phyloP scores from a whole-genome alignment of 2,329 filamentous ascomycete genomes.

The Phaeoacremonium minimum region DNA sequence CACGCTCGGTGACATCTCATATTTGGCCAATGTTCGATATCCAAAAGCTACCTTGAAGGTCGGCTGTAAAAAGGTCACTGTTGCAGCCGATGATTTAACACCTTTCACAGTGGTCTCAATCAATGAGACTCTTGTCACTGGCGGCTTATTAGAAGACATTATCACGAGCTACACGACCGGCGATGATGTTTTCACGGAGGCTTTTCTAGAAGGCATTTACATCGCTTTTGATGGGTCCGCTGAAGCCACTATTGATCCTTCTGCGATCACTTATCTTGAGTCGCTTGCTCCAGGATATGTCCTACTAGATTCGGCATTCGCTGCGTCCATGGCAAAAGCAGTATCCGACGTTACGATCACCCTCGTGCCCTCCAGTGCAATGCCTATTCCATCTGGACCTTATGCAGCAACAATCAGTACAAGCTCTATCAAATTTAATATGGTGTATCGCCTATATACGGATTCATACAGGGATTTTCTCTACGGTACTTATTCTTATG shows the following conservation, averaged over 20 bases:
- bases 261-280: constrained; percentile 12
- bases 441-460: constrained; percentile 16
- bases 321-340: constrained; percentile 4
- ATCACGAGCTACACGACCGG: constrained; percentile 22
- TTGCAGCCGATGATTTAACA: constrained; percentile 5
- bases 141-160: constrained; percentile 17
- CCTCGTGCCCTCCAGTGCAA: constrained; percentile 3
- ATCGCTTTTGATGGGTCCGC: constrained; percentile 18
- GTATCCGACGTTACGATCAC: constrained; percentile 6
- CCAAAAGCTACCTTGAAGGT: constrained; percentile 18
- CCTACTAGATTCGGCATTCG: constrained; percentile 12
- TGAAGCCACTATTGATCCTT: constrained; percentile 14
- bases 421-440: constrained; percentile 10
- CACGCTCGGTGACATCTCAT: constrained; percentile 26
- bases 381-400: constrained; percentile 12
- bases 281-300: constrained; percentile 9
- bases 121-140: constrained; percentile 20
- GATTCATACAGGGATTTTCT: constrained; percentile 16
- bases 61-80: constrained; percentile 4
- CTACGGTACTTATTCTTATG: constrained; percentile 16
- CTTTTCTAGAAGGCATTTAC: constrained; percentile 27
- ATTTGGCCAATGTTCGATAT: constrained; percentile 26
- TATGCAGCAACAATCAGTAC: constrained; percentile 13
- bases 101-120: constrained; percentile 22
- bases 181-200: constrained; percentile 29